Conservation (phyloP, 352 stramenopile species). For the Pythium folliculosum region DNA sequence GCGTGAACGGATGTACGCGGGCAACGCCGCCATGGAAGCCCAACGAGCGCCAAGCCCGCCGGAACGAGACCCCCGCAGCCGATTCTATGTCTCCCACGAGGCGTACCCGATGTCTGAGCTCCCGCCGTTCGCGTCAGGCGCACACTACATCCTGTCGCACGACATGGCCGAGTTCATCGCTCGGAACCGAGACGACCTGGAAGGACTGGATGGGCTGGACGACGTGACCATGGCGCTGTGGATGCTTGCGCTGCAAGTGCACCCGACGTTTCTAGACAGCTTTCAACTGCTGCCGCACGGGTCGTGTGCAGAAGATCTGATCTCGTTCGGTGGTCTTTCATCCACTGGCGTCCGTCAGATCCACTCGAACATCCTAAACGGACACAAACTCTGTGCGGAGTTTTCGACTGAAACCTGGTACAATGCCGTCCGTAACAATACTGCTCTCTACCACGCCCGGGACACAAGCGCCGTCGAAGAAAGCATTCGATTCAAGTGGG, state of each 20-base stretch:
- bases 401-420: not conserved
- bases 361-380: not conserved
- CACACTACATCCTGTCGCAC: slow-evolving; percentile 40
- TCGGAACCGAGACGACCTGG: slow-evolving; percentile 21
- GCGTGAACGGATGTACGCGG: slow-evolving; percentile 33
- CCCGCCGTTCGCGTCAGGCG: slow-evolving; percentile 36
- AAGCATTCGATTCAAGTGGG: slow-evolving; percentile 3
- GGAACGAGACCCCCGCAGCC: slow-evolving; percentile 17
- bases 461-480: not conserved
- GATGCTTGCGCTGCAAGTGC: slow-evolving; percentile 49
- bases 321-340: slow-evolving; percentile 48
- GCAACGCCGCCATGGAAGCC: slow-evolving; percentile 31
- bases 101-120: slow-evolving; percentile 34
- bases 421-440: not conserved
- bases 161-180: slow-evolving; percentile 39
- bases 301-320: slow-evolving; percentile 29
- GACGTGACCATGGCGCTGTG: slow-evolving; percentile 61
- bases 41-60: slow-evolving; percentile 11
- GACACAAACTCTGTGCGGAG: not conserved
- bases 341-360: slow-evolving; percentile 29
- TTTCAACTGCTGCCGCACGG: slow-evolving; percentile 45
- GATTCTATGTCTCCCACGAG: slow-evolving; percentile 27
- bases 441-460: too few species aligned
- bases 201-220: slow-evolving; percentile 32
- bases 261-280: slow-evolving; percentile 34